phyloP scores from a whole-genome alignment of 2,329 filamentous ascomycete genomes.

The Sclerotiophoma versabilis region DNA sequence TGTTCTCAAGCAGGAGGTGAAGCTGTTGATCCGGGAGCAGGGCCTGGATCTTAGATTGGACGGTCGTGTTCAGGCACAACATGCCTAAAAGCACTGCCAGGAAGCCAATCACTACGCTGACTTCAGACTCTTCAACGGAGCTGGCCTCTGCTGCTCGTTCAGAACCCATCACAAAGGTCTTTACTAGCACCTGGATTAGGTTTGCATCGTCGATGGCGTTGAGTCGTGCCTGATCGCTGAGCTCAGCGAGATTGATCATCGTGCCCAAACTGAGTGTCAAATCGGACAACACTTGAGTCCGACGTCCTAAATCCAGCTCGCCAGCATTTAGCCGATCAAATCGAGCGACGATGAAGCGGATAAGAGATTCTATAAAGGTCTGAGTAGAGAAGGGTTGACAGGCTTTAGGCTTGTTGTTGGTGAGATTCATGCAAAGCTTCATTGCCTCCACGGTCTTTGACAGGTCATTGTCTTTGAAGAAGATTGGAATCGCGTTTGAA shows the following conservation, averaged over 20 bases:
- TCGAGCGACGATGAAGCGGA: slow-evolving; percentile 35
- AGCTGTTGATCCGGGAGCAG: slow-evolving; percentile 58
- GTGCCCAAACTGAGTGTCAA: slow-evolving; percentile 81
- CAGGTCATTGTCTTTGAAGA: slow-evolving; percentile 29
- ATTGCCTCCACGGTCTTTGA: slow-evolving; percentile 58
- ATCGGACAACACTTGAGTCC: slow-evolving; percentile 67
- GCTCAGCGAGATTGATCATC: slow-evolving; percentile 87
- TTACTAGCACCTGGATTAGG: slow-evolving; percentile 67
- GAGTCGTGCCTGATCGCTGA: slow-evolving; percentile 66
- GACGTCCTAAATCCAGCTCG: slow-evolving; percentile 56
- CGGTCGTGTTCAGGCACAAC: slow-evolving; percentile 66
- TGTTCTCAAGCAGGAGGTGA: slow-evolving; percentile 60
- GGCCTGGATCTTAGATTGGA: slow-evolving; percentile 52
- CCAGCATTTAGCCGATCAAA: slow-evolving; percentile 32
- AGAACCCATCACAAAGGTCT: slow-evolving; percentile 72
- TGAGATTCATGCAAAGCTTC: slow-evolving; percentile 81
- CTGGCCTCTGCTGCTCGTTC: slow-evolving; percentile 68
- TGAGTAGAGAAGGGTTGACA: slow-evolving; percentile 70
- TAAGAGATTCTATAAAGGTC: slow-evolving; percentile 57
- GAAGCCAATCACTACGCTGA: slow-evolving; percentile 86
- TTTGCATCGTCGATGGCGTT: slow-evolving; percentile 44
- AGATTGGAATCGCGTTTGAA: slow-evolving; percentile 52
- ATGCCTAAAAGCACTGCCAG: slow-evolving; percentile 84
- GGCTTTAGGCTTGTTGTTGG: slow-evolving; percentile 77
- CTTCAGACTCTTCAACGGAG: slow-evolving; percentile 71